Conservation (phyloP, 140 eudicot species). For the Stevia rebaudiana region DNA sequence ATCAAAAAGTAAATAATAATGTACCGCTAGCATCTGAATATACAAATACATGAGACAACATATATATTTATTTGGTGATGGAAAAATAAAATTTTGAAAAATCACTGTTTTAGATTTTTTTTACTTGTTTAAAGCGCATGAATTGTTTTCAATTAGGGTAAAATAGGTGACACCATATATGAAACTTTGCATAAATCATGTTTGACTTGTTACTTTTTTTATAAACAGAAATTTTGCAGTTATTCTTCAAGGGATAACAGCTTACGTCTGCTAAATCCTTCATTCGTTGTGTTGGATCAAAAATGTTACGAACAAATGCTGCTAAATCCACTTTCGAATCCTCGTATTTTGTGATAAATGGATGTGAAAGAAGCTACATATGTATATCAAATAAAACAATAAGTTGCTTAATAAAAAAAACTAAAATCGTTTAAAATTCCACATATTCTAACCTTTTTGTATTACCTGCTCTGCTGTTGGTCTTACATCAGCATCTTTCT, state of each 20-base stretch:
- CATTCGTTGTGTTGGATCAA: conserved; percentile 90
- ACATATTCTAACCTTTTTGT: background rate
- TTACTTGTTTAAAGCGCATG: conserved; percentile 4
- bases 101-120: background rate
- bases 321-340: conserved; percentile 57
- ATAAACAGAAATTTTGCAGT: background rate
- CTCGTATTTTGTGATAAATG: conserved; percentile 63
- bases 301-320: conserved; percentile 68
- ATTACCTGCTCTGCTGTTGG: conserved; percentile 95
- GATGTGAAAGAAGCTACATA: conserved; percentile 89
- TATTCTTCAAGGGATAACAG: conserved; percentile 5
- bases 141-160: background rate
- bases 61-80: background rate
- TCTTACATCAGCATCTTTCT: conserved; percentile 82
- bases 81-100: background rate
- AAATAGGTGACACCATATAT: background rate
- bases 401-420: conserved; percentile 1
- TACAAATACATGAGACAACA: conserved; percentile 15
- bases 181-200: background rate
- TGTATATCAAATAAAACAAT: conserved; percentile 5
- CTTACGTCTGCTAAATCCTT: conserved; percentile 96
- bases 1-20: conserved; percentile 84
- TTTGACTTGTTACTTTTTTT: background rate
- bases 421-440: background rate
- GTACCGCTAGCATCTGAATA: conserved; percentile 90